Base-by-base conservation (phyloP, 2,329 filamentous ascomycete genomes). In the Trichoderma cornu-damae region DNA sequence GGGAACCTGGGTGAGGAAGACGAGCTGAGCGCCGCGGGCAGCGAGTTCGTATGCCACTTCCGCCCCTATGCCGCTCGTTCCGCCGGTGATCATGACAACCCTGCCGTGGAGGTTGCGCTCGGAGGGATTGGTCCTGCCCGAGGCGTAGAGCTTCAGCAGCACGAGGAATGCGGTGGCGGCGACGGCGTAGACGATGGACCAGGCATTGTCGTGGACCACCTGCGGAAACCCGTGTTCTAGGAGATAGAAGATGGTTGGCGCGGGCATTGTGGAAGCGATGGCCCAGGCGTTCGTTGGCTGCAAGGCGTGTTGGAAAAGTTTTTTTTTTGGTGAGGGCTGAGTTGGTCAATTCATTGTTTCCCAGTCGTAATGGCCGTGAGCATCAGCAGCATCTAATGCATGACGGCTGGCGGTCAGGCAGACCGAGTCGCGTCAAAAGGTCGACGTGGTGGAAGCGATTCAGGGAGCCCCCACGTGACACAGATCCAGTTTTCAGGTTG, bases 101-200 rank as follows among this genome's bases (percentile, higher is more conserved):
- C 95, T 95, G 47, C 90, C 91, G 72, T 96, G 91, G 85, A 99
- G 91, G 56, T 88, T 80, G 59, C 90, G 82, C 69, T 96, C 91
- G 24, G 89, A 82, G 40, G 73, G 75, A 72, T 94, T 96, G 64
- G 73, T 76, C 11, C 86, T 82, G 63, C 94, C 95, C 62, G 84
- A 83, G 66, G 87, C 88, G 75, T 88, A 96, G 67, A 79, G 78
- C 77, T 96, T 97, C 47, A 80, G 66, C 28, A 79, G 59, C 47
- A 69, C 68, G 26, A 83, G 63, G 38, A 72, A 62, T 5, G 70
- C 68, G n/a, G 75, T 42, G 40, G 73, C 61, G 18, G 70, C 66
- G 38, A 67, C 64, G 16, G 69, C 63, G 64, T 77, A 74, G 65
- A 74, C 63, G 44, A 82, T 66, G 22, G 68, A 64, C 71, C 70